A percentile compares a stretch with the other conserved stretches of the same genome.
phyloP scores from a whole-genome alignment of 192 early-diverging fungal species.

The Diversispora epigaea region DNA sequence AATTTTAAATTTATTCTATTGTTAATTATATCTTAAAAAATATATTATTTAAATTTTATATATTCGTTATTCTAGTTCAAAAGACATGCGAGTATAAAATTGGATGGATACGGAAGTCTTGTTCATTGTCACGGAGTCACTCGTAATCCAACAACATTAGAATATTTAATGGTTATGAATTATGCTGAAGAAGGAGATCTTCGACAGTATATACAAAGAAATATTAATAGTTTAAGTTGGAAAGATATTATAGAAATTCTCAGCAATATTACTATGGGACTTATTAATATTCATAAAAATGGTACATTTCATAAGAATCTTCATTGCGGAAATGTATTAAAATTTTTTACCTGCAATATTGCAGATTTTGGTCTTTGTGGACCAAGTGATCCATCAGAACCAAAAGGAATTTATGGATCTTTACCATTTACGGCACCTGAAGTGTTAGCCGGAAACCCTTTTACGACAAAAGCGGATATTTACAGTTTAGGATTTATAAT shows the following conservation, averaged over 20 bases:
- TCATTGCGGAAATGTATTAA: conserved; percentile 24
- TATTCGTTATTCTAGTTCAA: conserved; percentile 3
- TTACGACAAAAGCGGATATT: conserved; percentile 34
- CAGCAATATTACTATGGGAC: conserved; percentile 27
- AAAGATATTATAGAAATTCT: conserved; percentile 24
- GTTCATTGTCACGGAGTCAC: conserved; percentile 31
- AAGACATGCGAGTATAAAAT: conserved; percentile 28
- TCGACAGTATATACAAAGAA: conserved; percentile 9
- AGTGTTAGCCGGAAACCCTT: conserved; percentile 11
- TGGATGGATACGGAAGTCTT: conserved; percentile 22
- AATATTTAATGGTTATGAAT: conserved; percentile 31
- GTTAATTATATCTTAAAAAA: not conserved
- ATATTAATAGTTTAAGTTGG: conserved; percentile 11
- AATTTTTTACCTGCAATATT: conserved; percentile 18
- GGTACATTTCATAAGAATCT: conserved; percentile 26
- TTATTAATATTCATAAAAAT: conserved; percentile 14
- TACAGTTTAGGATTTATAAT: conserved; percentile 49
- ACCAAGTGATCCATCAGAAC: not conserved
- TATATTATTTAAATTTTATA: not conserved
- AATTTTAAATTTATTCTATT: not conserved
- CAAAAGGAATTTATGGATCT: conserved; percentile 20
- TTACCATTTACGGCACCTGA: conserved; percentile 28
- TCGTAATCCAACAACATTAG: not conserved
- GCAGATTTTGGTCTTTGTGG: conserved; percentile 28
- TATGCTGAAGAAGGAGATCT: conserved; percentile 25